Evolutionary conservation across 2,329 filamentous ascomycete genomes (phyloP), one percentile per base, ranked within the genome.

Genomic region (Cryphonectria parasitica): DNA sequence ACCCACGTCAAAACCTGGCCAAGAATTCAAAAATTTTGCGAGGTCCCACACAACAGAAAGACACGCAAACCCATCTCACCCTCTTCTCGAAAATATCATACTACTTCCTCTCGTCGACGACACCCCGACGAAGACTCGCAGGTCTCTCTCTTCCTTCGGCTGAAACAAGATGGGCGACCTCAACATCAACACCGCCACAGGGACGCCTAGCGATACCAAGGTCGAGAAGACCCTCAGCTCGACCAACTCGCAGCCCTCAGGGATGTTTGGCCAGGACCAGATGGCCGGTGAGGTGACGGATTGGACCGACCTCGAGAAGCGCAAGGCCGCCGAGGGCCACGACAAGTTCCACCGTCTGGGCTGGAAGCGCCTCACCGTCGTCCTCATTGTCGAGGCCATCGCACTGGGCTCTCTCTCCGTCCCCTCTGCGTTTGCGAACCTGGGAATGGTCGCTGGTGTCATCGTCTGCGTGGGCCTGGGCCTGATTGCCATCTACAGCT

Each of bases 301-400:
- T 28, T 71, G 67, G 69, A 75, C 76, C 69, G 83, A 85, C 72
- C 74, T 83, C 56, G 84, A 86, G 77, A 82, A 83, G 77, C 81
- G 83, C 72, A 86, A 84, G 75, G 79, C 79, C 17, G 80, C 80
- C 8, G 76, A 83, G 74, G 85, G 85, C 69, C 77, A 79, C 64
- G 83, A 83, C 19, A 82, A 85, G 69, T 88, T 88, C 77, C 79
- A 86, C 73, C 83, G 84, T 56, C 82, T 88, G 31, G 86, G 86
- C 67, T 88, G 86, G 86, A 88, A 87, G 77, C 84, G 86, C 17
- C 81, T 88, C 45, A 87, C 85, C 2, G 78, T 88, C 31, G 82
- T 88, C 39, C 81, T 88, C 71, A 86, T 88, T 72, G 86, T 88
- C 75, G 85, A 87, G 78, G 86, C 86, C 68, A 86, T 88, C 72